A percentile compares a stretch with the other conserved stretches of the same genome.
Evolutionary conservation across 192 early-diverging fungal genomes (phyloP).

Genomic region (Podila verticillata): DNA sequence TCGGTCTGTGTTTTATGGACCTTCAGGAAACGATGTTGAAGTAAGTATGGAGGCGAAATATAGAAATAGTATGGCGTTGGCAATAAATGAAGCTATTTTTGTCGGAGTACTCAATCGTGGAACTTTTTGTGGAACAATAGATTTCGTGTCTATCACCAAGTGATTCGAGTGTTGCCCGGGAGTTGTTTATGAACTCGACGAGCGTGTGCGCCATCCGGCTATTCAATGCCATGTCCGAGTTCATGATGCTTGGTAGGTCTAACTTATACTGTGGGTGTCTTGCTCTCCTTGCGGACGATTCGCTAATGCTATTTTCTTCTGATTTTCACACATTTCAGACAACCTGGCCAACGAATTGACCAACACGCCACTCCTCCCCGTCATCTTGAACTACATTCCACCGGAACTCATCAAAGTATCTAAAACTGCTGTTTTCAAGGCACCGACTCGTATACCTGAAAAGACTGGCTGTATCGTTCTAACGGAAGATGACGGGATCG

Average conservation of each 20-base stretch:
- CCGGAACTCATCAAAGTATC: conserved; percentile 28
- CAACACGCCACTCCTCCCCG: conserved; percentile 48
- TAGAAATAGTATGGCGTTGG: neutral
- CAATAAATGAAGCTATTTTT: neutral
- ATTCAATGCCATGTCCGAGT: conserved; percentile 57
- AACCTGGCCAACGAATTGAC: conserved; percentile 45
- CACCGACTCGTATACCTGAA: conserved; percentile 23
- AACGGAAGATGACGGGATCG: conserved; percentile 50
- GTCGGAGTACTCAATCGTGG: no score
- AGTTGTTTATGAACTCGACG: conserved; percentile 10
- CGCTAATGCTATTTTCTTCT: neutral
- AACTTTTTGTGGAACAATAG: conserved; percentile 14
- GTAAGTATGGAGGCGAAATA: conserved; percentile 6
- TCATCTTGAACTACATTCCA: conserved; percentile 50
- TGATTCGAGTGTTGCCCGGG: conserved; percentile 45
- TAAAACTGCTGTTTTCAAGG: conserved; percentile 29
- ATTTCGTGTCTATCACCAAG: conserved; percentile 51
- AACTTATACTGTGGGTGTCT: neutral
- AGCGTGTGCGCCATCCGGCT: conserved; percentile 52
- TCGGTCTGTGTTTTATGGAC: conserved; percentile 58
- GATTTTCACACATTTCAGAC: conserved; percentile 25
- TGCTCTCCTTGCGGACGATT: no score
- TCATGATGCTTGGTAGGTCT: conserved; percentile 62
- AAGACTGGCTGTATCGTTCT: conserved; percentile 48
- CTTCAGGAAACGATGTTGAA: conserved; percentile 53